A percentile compares a stretch with the other conserved stretches of the same genome.
Conservation (phyloP, 1,284 basidiomycete species). For the Sphagnurus paluster region DNA sequence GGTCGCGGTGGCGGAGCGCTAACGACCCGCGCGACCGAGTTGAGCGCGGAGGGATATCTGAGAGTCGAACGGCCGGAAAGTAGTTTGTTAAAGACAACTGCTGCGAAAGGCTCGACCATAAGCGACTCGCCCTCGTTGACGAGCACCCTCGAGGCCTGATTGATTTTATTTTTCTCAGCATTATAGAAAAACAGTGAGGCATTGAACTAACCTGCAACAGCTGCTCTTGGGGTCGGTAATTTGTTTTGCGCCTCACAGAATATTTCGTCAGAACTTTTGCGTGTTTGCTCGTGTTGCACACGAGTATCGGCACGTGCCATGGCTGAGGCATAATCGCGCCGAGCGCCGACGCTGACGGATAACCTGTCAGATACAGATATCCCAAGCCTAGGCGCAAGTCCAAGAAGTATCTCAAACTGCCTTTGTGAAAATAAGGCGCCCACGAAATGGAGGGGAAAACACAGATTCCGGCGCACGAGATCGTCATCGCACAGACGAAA, state of each 20-base stretch:
- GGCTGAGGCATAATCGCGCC: neutral
- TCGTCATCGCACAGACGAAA: conserved; percentile 45
- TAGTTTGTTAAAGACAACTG: conserved; percentile 50
- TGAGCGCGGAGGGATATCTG: conserved; percentile 25
- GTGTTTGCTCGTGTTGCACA: conserved; percentile 13
- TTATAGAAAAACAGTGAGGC: neutral
- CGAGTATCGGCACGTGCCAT: conserved; percentile 10
- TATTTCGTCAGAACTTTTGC: conserved; percentile 10
- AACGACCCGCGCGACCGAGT: conserved; percentile 26
- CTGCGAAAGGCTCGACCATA: conserved; percentile 56
- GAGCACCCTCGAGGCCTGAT: conserved; percentile 24
- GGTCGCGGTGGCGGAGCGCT: conserved; percentile 26
- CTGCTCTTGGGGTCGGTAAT: conserved; percentile 2
- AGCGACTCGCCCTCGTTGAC: conserved; percentile 37
- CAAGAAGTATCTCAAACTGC: no score
- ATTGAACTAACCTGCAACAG: conserved; percentile 16
- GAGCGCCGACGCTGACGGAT: neutral
- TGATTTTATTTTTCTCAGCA: neutral
- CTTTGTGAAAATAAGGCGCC: no score
- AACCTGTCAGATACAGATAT: no score
- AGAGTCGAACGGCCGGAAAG: conserved; percentile 43
- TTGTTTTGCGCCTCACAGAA: neutral
- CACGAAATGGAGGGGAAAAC: neutral
- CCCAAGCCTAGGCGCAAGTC: no score
- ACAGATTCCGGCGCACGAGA: conserved; percentile 49